phyloP scores from a whole-genome alignment of 164 flowering plant species.

The Magnolia kwangsiensis region DNA sequence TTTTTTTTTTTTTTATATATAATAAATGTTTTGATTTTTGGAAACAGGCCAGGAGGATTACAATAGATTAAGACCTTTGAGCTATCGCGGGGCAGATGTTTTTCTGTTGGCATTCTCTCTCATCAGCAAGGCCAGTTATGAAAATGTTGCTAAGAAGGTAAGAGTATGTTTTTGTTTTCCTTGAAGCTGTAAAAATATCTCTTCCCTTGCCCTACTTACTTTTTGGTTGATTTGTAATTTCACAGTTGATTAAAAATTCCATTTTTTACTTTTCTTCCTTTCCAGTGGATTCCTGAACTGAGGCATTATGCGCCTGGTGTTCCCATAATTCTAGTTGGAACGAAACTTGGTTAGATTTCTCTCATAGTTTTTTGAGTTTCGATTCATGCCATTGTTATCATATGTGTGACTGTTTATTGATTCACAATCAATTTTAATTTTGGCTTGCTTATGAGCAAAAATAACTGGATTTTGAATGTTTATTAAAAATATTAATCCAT shows the following conservation, averaged over 20 bases:
- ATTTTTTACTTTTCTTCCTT: neutral
- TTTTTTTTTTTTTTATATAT: too few relatives aligned
- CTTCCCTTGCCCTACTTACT: neutral
- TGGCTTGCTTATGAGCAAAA: neutral
- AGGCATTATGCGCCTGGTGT: conserved; percentile 99
- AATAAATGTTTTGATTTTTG: neutral
- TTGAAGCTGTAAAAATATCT: neutral
- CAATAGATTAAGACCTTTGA: conserved; percentile 91
- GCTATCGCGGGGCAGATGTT: conserved; percentile 97
- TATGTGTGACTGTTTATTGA: neutral
- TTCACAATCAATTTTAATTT: neutral
- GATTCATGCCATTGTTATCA: neutral
- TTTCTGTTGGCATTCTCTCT: conserved; percentile 93
- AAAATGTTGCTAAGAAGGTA: conserved; percentile 96
- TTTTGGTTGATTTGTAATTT: neutral
- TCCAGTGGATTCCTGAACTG: conserved; percentile 99
- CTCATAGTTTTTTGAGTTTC: neutral
- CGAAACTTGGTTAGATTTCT: conserved; percentile 81
- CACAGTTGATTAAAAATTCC: neutral
- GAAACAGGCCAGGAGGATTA: conserved; percentile 90
- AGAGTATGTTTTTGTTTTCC: neutral
- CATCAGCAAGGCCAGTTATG: conserved; percentile 99
- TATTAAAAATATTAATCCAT: too few relatives aligned
- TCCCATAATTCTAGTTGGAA: conserved; percentile 96
- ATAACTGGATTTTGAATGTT: neutral